Evolutionary conservation across 225 moss, liverwort and hornwort species (phyloP), one percentile per base, ranked within the genome.

Genomic region (Antitrichia curtipendula): DNA sequence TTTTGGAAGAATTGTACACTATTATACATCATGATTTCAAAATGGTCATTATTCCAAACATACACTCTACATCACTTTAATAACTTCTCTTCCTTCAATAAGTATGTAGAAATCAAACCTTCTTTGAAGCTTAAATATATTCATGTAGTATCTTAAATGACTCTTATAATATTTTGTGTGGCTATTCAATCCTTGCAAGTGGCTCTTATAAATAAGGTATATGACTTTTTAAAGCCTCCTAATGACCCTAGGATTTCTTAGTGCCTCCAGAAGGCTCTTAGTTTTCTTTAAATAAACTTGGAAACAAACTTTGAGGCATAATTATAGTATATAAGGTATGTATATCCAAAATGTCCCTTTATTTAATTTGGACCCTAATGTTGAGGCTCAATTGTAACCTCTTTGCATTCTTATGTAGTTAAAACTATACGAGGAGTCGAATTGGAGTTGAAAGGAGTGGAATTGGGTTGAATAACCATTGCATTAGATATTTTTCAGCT

Each of bases 371-470:
- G 23, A 23, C 11, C n/a, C 1, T 13, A 7, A 23, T 12, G 7
- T 38, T 22, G 21, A 2, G 12, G 7, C 0, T 4, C 13, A 68
- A 68, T 22, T 22, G n/a, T 68, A 3, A 7, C 22, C 1, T 22
- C 22, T 68, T 38, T 68, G 13, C n/a, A 22, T 66, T 66, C 3
- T n/a, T 12, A 22, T 21, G 22, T 11, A 34, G 19, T 65, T 20
- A 19, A 61, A 36, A 34, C 0, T 20, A 20, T 19, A 22, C 4
- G 38, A 7, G 0, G 8, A 69, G 12, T 68, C 0, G 2, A 69
- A 40, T 69, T 7, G 1, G 12, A 69, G 23, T 40, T 14, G 14
- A 24, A 24, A 69, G 5, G 15, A 19, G 3, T 40, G 24, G 8
- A 69, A 40, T 4, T 25, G 8, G 22, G 0, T 66, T n/a, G n/a